Base-by-base conservation (phyloP, 2,329 filamentous ascomycete genomes). In the Podosphaera xanthii region DNA sequence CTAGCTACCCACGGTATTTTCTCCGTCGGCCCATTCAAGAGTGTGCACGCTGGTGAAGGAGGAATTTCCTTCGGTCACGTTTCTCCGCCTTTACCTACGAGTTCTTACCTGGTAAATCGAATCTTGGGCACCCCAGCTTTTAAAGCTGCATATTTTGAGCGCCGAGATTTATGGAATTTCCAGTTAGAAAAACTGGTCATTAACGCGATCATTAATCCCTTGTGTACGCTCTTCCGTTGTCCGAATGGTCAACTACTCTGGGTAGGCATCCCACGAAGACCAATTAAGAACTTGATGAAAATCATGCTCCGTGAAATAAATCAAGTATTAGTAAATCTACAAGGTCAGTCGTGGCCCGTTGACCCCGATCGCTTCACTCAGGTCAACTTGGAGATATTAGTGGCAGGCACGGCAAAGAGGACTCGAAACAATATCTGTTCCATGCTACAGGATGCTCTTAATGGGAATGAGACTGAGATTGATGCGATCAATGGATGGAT, bases 111-210 rank as follows among this genome's bases (percentile, higher is more conserved):
- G 4, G 22, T 63, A 46, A 65, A 70, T 3, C 67, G 72, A 60
- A 68, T 82, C 31, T 62, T 72, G 2, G 60, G 65, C 2, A 73
- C 76, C 0, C 71, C 75, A 1, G 65, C 71, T 22, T 70, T 82
- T 1, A 67, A 70, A 10, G 74, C 72, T 0, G 70, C 65, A 7
- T 60, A 65, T 31, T 72, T 77, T 3, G 62, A 71, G 1, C 67
- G 70, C 9, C 62, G 70, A 2, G 73, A 78, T 53, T 68, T 82
- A 14, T 77, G 76, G 74, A 63, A 75, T 8, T 66, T 76, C n/a
- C 90, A 95, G 71, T 77, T 96, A 2, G 87, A 94, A 67, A 96
- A 95, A 69, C 75, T 96, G 0, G 84, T 86, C 0, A 75, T 90
- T 58, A 95, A 94, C 67, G 76, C 80, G 42, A 74, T 90, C 38